Conservation (phyloP, 2,329 filamentous ascomycete species). For the Aureobasidium sp. region DNA sequence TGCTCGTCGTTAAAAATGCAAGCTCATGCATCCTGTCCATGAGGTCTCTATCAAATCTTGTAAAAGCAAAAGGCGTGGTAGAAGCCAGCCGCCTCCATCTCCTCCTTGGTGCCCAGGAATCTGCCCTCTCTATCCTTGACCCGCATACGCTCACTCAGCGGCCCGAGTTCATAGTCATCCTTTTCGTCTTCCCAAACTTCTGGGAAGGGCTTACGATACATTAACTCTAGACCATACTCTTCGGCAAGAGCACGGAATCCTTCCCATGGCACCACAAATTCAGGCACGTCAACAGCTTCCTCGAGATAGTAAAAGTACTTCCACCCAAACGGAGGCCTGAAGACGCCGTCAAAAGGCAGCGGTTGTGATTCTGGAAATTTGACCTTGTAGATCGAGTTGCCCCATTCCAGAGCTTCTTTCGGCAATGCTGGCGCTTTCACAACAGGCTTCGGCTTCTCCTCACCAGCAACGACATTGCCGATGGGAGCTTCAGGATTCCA, state of each 20-base stretch:
- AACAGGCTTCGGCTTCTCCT: slow-evolving; percentile 18
- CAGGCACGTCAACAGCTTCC: slow-evolving; percentile 92
- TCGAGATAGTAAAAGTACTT: slow-evolving; percentile 96
- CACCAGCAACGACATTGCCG: slow-evolving; percentile 27
- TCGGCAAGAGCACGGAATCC: slow-evolving; percentile 92
- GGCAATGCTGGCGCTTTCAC: slow-evolving; percentile 30
- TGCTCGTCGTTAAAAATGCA: no score
- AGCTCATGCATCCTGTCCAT: neutral
- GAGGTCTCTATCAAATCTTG: slow-evolving; percentile 57
- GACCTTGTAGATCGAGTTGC: slow-evolving; percentile 87
- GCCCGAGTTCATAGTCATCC: slow-evolving; percentile 71
- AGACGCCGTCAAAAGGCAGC: slow-evolving; percentile 71
- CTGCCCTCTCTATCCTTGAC: slow-evolving; percentile 65
- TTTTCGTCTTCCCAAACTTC: slow-evolving; percentile 93
- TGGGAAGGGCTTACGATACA: slow-evolving; percentile 84
- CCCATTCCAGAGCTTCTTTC: slow-evolving; percentile 64
- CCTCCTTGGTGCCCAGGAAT: slow-evolving; percentile 70
- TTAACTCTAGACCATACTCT: slow-evolving; percentile 91
- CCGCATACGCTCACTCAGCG: slow-evolving; percentile 90
- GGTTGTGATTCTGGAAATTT: slow-evolving; percentile 65
- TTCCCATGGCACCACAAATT: slow-evolving; percentile 98
- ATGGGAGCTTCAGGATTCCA: slow-evolving; percentile 31
- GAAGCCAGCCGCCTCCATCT: slow-evolving; percentile 85
- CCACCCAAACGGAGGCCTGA: slow-evolving; percentile 93
- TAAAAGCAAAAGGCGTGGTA: slow-evolving; percentile 97